Percentiles rank a stretch among this genome's conserved stretches.
These are phyloP conservation scores for Tolypocladium inflatum DNA, from an alignment of 2,329 filamentous ascomycete species.

Conservation along the genomic window DNA sequence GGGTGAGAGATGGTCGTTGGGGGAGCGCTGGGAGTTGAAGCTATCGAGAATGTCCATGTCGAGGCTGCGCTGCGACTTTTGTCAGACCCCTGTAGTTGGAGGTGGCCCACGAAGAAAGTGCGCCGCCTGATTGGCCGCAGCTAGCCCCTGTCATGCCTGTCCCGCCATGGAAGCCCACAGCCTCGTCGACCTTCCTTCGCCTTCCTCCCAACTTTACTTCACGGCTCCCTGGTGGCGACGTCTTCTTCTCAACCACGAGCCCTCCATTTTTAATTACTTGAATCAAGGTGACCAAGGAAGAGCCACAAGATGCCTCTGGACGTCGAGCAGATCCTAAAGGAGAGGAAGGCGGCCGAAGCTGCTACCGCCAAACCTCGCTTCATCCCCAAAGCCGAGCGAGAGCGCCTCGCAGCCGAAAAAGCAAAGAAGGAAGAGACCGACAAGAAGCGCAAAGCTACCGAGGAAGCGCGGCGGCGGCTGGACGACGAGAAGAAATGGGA, in stretches of 20 bases:
- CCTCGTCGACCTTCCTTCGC: constrained; percentile 2
- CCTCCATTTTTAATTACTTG: too few relatives aligned
- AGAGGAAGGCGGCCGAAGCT: constrained; percentile 79
- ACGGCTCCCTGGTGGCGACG: not conserved
- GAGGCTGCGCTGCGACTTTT: constrained; percentile 8
- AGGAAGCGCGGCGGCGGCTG: constrained; percentile 59
- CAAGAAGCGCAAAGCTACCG: constrained; percentile 36
- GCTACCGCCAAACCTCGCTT: constrained; percentile 84
- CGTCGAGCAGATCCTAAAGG: constrained; percentile 74
- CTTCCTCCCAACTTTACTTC: not conserved
- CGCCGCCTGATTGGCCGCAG: constrained; percentile 3
- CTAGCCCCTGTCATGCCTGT: not conserved
- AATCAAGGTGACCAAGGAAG: not conserved
- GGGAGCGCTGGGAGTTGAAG: not conserved
- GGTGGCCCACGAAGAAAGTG: not conserved
- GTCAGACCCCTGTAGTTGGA: not conserved
- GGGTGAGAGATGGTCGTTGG: not conserved
- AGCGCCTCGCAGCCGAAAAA: constrained; percentile 71
- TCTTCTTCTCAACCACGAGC: too few relatives aligned
- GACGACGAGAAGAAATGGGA: constrained; percentile 47
- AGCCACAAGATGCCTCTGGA: constrained; percentile 43
- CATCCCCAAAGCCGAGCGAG: constrained; percentile 72
- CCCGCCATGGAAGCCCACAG: constrained; percentile 1
- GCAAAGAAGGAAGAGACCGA: constrained; percentile 58
- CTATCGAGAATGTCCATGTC: not conserved